Percentiles rank a stretch among this genome's conserved stretches.
These are phyloP conservation scores for Nidula niveotomentosa DNA, from an alignment of 1,284 basidiomycete species.

Conservation along the genomic window DNA sequence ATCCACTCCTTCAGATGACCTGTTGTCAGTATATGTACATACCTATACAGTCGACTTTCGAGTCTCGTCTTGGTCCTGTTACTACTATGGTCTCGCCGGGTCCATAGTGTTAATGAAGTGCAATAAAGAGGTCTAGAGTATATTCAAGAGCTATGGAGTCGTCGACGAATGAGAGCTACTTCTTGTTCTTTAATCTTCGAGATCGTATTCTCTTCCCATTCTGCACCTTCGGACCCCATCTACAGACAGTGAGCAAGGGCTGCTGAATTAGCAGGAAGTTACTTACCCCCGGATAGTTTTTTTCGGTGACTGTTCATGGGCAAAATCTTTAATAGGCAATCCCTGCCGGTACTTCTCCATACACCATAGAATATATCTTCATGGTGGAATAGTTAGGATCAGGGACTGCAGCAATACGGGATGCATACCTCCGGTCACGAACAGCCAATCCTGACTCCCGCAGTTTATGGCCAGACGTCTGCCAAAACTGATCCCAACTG, in stretches of 20 bases:
- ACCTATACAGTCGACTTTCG: too few relatives aligned
- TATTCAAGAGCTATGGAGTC: conserved; percentile 4
- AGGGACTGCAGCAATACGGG: conserved; percentile 1
- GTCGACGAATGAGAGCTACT: conserved; percentile 11
- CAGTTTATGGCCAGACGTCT: conserved; percentile 52
- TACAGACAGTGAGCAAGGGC: conserved; percentile 15
- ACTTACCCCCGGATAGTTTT: conserved; percentile 79
- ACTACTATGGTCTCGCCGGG: too few relatives aligned
- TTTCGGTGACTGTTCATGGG: conserved; percentile 61
- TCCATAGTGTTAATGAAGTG: conserved; percentile 2
- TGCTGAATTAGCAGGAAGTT: background rate
- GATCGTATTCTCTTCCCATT: conserved; percentile 75
- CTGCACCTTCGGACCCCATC: conserved; percentile 66
- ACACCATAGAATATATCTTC: conserved; percentile 83
- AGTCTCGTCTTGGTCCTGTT: too few relatives aligned
- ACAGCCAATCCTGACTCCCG: conserved; percentile 65
- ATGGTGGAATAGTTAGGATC: conserved; percentile 4
- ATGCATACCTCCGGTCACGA: conserved; percentile 60
- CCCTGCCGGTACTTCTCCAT: conserved; percentile 76
- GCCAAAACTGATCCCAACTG: conserved; percentile 72
- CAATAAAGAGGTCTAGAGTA: conserved; percentile 1
- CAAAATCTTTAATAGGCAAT: conserved; percentile 54
- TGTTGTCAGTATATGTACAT: too few relatives aligned
- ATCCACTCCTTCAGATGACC: too few relatives aligned
- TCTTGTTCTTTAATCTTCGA: conserved; percentile 41